phyloP scores from a whole-genome alignment of 371 early-diverging fungal genomes.

The Mucor sp. region DNA sequence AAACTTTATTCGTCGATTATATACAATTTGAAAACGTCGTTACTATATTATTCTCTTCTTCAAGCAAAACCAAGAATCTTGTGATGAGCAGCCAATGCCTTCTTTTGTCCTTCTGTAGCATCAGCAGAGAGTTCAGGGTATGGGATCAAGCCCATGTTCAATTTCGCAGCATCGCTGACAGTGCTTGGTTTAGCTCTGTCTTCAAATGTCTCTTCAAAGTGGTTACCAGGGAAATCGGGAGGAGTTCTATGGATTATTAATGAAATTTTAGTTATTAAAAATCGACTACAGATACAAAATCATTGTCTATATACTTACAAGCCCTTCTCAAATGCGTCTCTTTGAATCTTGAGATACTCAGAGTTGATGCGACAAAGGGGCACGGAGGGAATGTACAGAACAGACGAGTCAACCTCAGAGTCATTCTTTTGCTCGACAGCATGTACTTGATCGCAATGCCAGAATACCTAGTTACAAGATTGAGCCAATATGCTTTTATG shows the following conservation, averaged over 20 bases:
- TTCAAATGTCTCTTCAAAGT: constrained; percentile 31
- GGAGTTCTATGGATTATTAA: constrained; percentile 26
- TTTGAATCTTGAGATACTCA: constrained; percentile 29
- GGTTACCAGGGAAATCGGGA: constrained; percentile 45
- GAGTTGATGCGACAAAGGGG: constrained; percentile 39
- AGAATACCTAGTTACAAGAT: not conserved
- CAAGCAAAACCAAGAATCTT: constrained; percentile 2
- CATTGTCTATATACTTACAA: constrained; percentile 20
- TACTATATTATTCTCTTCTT: not conserved
- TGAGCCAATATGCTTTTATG: not conserved
- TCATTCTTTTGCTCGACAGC: constrained; percentile 37
- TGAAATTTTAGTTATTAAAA: not conserved
- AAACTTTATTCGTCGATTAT: not conserved
- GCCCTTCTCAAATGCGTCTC: constrained; percentile 31
- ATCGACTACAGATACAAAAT: not conserved
- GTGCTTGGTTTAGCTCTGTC: constrained; percentile 27
- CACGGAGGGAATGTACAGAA: constrained; percentile 43
- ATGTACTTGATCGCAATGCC: constrained; percentile 46
- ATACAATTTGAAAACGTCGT: not conserved
- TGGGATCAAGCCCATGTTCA: constrained; percentile 34
- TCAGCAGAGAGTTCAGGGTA: constrained; percentile 7
- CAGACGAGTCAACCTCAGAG: constrained; percentile 37
- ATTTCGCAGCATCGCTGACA: constrained; percentile 15
- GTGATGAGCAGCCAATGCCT: constrained; percentile 27
- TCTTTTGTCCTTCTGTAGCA: constrained; percentile 29